Evolutionary conservation across 176 grass and related monocot species (phyloP).

Genomic region (Aegilops speltoides): DNA sequence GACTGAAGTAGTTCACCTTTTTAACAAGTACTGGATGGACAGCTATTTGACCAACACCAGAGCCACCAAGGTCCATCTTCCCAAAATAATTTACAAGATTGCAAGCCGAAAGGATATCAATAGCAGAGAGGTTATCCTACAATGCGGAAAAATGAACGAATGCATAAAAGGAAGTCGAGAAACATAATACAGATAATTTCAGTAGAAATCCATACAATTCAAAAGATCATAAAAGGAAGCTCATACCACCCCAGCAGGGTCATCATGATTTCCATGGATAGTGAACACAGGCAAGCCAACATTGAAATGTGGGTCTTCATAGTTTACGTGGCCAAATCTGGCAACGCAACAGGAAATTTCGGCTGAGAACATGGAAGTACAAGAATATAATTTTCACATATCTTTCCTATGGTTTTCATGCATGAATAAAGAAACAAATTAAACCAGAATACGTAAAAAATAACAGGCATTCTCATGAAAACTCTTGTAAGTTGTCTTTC

Average conservation of each 20-base stretch:
- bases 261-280: constrained; percentile 95
- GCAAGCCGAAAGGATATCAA: constrained; percentile 92
- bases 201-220: not conserved
- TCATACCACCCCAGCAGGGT: constrained; percentile 84
- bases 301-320: constrained; percentile 87
- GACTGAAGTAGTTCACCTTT: constrained; percentile 51
- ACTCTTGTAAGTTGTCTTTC: too few relatives aligned
- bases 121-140: constrained; percentile 96
- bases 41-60: constrained; percentile 84
- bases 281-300: constrained; percentile 90
- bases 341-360: not conserved
- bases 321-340: constrained; percentile 89
- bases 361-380: not conserved
- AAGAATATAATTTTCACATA: not conserved
- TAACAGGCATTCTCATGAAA: not conserved
- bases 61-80: constrained; percentile 88
- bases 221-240: constrained; percentile 4
- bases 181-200: not conserved
- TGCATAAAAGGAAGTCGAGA: not conserved
- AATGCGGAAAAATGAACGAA: constrained; percentile 20
- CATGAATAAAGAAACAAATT: not conserved
- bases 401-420: not conserved
- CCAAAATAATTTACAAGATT: constrained; percentile 99
- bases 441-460: not conserved
- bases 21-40: constrained; percentile 81